Percentiles rank a stretch among this genome's conserved stretches.
These are phyloP conservation scores for Haberlea rhodopensis DNA, from an alignment of 257 asterid genomes.

Conservation along the genomic window DNA sequence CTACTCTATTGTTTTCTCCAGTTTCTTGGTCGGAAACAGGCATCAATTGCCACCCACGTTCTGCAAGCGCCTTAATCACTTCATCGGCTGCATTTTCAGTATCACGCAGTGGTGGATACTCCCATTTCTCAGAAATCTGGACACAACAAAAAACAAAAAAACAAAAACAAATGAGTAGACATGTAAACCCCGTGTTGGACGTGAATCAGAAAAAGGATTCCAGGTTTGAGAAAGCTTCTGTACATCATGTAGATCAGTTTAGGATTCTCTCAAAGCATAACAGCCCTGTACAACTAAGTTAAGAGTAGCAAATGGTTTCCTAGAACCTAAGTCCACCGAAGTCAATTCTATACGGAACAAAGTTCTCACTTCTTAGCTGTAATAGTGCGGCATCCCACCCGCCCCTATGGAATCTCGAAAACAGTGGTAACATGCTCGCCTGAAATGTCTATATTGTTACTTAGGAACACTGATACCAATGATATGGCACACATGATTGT, in stretches of 20 bases:
- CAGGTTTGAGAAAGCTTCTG: neutral
- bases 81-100: constrained; percentile 62
- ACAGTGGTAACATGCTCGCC: no score
- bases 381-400: no score
- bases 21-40: constrained; percentile 8
- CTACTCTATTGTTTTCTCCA: neutral
- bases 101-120: constrained; percentile 63
- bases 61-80: constrained; percentile 52
- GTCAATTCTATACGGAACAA: no score
- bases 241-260: neutral
- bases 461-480: no score
- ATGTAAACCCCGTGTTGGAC: neutral
- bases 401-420: no score
- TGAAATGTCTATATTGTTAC: no score
- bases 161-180: constrained; percentile 8
- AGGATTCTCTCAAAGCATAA: neutral
- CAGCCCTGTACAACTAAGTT: neutral
- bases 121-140: constrained; percentile 67
- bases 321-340: no score
- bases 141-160: no score
- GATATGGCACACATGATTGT: no score
- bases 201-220: neutral
- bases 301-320: no score
- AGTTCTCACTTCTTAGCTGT: no score
- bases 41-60: constrained; percentile 61